A percentile compares a stretch with the other conserved stretches of the same genome.
Evolutionary conservation across 2,329 filamentous ascomycete species (phyloP).

Genomic region (Aspergillus clavatus): DNA sequence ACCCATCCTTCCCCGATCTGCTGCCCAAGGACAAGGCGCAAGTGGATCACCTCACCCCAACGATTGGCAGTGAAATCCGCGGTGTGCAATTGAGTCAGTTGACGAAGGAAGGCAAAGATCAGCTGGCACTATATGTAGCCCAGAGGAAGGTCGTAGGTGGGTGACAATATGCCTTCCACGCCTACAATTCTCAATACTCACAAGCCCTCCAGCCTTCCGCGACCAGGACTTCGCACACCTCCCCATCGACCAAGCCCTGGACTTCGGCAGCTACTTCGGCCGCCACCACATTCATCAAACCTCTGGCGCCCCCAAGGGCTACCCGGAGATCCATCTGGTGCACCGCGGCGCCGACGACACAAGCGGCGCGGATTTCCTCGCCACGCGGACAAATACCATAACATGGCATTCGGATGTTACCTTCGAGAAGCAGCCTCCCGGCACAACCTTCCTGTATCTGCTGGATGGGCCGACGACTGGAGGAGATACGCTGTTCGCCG

Average conservation of each 20-base stretch:
- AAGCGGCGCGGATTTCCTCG: constrained; percentile 58
- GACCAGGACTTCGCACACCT: constrained; percentile 68
- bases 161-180: constrained; percentile 9
- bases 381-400: constrained; percentile 69
- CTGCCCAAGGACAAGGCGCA: constrained; percentile 45
- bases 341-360: constrained; percentile 66
- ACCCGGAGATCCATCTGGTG: constrained; percentile 72
- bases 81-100: constrained; percentile 69
- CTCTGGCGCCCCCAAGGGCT: constrained; percentile 66
- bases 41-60: constrained; percentile 62
- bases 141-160: constrained; percentile 62
- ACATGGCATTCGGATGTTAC: constrained; percentile 88
- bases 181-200: background rate
- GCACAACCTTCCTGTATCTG: constrained; percentile 83
- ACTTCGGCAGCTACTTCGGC: constrained; percentile 71
- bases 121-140: constrained; percentile 56
- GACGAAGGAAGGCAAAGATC: constrained; percentile 64
- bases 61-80: constrained; percentile 66
- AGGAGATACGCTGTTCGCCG: constrained; percentile 79
- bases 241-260: constrained; percentile 63
- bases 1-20: constrained; percentile 64
- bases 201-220: constrained; percentile 54
- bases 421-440: constrained; percentile 82
- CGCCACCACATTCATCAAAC: constrained; percentile 78
- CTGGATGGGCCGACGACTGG: constrained; percentile 76